Percentiles rank a stretch among this genome's conserved stretches.
phyloP scores from a whole-genome alignment of 164 flowering plant species.

The Magnolia sinica region DNA sequence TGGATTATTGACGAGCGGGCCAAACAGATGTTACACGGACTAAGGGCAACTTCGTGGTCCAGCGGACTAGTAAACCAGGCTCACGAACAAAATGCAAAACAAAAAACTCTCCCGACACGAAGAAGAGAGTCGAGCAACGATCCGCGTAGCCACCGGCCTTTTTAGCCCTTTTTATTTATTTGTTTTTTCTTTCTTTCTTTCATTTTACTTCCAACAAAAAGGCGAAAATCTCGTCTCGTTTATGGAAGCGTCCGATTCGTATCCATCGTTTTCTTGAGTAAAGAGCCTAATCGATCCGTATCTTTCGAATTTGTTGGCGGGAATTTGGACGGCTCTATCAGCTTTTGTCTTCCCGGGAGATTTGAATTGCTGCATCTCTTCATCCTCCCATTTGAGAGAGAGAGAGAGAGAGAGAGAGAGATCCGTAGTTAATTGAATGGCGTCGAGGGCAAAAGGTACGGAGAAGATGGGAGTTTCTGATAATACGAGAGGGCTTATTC shows the following conservation, averaged over 20 bases:
- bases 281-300: not conserved
- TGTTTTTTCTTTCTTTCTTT: not conserved
- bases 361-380: not conserved
- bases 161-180: not conserved
- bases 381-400: too few species aligned
- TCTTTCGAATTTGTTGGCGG: not conserved
- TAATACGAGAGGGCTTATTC: slow-evolving; percentile 55
- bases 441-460: not conserved
- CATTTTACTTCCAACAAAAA: not conserved
- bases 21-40: too few species aligned
- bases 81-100: too few species aligned
- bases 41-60: too few species aligned
- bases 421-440: not conserved
- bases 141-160: too few species aligned
- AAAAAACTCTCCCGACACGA: too few species aligned
- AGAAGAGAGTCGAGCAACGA: not conserved
- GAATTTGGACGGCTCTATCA: not conserved
- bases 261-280: not conserved
- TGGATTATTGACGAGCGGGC: too few species aligned
- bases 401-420: too few species aligned
- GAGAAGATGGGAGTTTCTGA: slow-evolving; percentile 43
- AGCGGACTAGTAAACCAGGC: too few species aligned
- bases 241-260: too few species aligned
- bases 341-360: not conserved
- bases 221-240: not conserved